Evolutionary conservation across 805 yeast genomes (phyloP).

Genomic region (baker's yeast (Saccharomyces cerevisiae)): DNA sequence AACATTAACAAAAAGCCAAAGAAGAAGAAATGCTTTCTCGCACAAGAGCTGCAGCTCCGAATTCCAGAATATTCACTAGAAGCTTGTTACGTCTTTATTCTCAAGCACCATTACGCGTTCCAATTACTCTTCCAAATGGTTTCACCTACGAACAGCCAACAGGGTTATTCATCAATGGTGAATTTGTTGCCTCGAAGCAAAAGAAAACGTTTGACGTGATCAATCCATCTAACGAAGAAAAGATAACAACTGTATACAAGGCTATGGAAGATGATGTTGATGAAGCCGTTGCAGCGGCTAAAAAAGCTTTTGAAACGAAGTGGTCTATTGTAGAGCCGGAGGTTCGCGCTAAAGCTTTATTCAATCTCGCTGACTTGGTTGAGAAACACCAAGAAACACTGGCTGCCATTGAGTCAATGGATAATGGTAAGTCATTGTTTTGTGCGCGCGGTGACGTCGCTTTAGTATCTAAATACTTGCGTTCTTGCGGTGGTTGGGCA

Average conservation of each 20-base stretch:
- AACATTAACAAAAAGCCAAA: neutral
- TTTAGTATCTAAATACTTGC: slow-evolving; percentile 58
- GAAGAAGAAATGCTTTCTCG: slow-evolving; percentile 6
- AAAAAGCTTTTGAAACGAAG: slow-evolving; percentile 57
- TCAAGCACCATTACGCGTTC: slow-evolving; percentile 38
- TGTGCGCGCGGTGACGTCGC: slow-evolving; percentile 73
- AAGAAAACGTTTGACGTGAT: slow-evolving; percentile 55
- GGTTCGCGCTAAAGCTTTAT: slow-evolving; percentile 51
- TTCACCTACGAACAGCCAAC: slow-evolving; percentile 63
- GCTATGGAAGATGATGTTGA: slow-evolving; percentile 71
- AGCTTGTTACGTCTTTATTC: slow-evolving; percentile 18
- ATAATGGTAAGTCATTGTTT: slow-evolving; percentile 77
- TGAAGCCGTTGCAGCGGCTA: slow-evolving; percentile 78
- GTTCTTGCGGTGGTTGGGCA: slow-evolving; percentile 80
- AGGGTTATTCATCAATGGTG: slow-evolving; percentile 69
- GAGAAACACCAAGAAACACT: slow-evolving; percentile 67
- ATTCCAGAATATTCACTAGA: neutral
- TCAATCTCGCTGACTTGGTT: slow-evolving; percentile 68
- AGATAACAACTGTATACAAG: slow-evolving; percentile 55
- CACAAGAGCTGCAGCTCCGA: neutral
- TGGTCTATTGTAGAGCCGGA: slow-evolving; percentile 70
- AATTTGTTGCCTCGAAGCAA: slow-evolving; percentile 52
- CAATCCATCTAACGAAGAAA: slow-evolving; percentile 66
- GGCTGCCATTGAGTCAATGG: slow-evolving; percentile 78
- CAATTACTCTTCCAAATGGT: slow-evolving; percentile 63